Evolutionary conservation across 192 early-diverging fungal species (phyloP).

Genomic region (Backusella australiensis): DNA sequence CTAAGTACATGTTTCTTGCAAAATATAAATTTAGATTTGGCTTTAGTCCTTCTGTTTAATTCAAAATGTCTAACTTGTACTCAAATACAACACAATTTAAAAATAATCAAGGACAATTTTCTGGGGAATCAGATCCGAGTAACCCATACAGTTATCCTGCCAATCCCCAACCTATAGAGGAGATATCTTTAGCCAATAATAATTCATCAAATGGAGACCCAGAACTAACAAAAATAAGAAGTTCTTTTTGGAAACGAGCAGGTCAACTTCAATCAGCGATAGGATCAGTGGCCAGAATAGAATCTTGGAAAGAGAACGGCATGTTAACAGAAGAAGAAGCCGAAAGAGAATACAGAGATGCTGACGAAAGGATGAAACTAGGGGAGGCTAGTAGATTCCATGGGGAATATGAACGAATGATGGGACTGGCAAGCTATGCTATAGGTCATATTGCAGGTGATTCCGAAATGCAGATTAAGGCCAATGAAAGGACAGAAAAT

Average conservation of each 20-base stretch:
- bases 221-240: constrained; percentile 17
- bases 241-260: constrained; percentile 8
- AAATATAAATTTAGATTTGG: background rate
- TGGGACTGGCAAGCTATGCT: constrained; percentile 15
- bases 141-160: constrained; percentile 19
- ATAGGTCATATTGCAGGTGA: constrained; percentile 28
- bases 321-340: background rate
- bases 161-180: background rate
- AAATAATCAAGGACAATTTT: background rate
- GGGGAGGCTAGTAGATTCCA: constrained; percentile 24
- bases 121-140: background rate
- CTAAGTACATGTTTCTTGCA: background rate
- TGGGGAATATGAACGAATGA: constrained; percentile 28
- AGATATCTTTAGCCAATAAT: background rate
- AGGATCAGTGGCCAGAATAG: constrained; percentile 7
- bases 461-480: constrained; percentile 24
- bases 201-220: constrained; percentile 15
- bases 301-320: constrained; percentile 9
- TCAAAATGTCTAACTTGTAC: background rate
- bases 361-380: background rate
- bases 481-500: constrained; percentile 9
- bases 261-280: constrained; percentile 17
- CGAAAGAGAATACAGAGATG: constrained; percentile 11
- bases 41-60: background rate
- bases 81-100: background rate